A percentile compares a stretch with the other conserved stretches of the same genome.
Evolutionary conservation across 2,329 filamentous ascomycete genomes (phyloP).

Genomic region (Penicillium sp.): DNA sequence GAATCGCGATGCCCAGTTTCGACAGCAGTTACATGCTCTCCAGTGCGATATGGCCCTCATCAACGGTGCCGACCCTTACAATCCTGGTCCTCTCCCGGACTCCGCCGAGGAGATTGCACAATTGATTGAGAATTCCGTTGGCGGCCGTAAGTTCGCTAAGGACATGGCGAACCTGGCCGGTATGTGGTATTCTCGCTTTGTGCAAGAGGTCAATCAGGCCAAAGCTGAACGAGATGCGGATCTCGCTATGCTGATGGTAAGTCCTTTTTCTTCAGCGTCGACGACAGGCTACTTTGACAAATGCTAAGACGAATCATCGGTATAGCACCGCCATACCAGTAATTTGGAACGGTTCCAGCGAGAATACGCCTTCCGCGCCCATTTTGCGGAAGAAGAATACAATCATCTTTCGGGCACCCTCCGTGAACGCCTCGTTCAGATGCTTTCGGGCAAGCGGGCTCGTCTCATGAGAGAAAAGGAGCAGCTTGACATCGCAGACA

Average conservation of each 20-base stretch:
- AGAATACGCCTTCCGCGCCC: conserved; percentile 63
- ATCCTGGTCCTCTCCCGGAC: conserved; percentile 69
- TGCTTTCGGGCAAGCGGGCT: conserved; percentile 61
- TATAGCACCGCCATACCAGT: conserved; percentile 62
- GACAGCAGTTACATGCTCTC: conserved; percentile 87
- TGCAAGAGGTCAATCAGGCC: conserved; percentile 83
- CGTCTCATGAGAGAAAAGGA: conserved; percentile 68
- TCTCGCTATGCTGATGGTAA: conserved; percentile 79
- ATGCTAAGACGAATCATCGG: neutral
- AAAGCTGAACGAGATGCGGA: conserved; percentile 87
- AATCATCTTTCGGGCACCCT: conserved; percentile 62
- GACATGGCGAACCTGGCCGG: conserved; percentile 71
- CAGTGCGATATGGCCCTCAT: conserved; percentile 89
- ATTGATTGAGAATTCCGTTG: conserved; percentile 61
- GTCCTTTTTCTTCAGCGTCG: conserved; percentile 31
- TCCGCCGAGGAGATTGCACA: conserved; percentile 69
- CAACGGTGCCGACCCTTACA: conserved; percentile 82
- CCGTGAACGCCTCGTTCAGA: conserved; percentile 64
- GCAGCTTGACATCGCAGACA: conserved; percentile 69
- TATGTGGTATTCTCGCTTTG: conserved; percentile 82
- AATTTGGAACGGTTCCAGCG: conserved; percentile 61
- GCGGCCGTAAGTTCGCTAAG: conserved; percentile 68
- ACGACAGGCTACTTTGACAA: neutral
- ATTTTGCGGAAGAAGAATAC: conserved; percentile 67
- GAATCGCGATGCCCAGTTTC: conserved; percentile 82